Base-by-base conservation (phyloP, 75 land plant species). In the Cunninghamia lanceolata region DNA sequence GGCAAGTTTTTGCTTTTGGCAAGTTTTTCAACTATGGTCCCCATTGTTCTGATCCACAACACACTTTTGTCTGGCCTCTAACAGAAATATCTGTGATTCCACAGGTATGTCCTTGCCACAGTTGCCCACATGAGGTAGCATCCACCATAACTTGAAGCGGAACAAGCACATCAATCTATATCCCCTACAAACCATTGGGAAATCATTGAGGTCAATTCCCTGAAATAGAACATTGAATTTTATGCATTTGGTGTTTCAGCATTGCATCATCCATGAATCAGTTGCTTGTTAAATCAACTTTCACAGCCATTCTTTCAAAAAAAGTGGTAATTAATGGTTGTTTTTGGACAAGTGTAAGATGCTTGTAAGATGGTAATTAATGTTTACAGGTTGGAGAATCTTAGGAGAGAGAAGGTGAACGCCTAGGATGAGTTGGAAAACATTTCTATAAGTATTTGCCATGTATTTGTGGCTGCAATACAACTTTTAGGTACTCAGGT, bases 101-200 rank as follows among this genome's bases (percentile, higher is more conserved):
- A 85, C 30, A 7, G 93, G 94, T 39, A 95, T 84, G 32, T 94
- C 95, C 9, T 85, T 87, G 38, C 91, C 96, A 53, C 89, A 89
- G 34, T 85, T 88, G 19, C 96, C 96, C 86, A 89, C 81, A 28
- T 91, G 54, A 15, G 92, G 94, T 53, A 91, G 91, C 95, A 93
- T 92, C 96, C 95, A 95, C 96, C 96, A 95, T 0, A 95, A 85
- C 84, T 93, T 92, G 85, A 92, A 90, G 39, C 95, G 85, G 68
- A 93, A 95, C 36, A 93, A 89, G 87, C 89, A 91, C 36, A 95
- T 43, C 9, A 93, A 86, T 56, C 93, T 86, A 11, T 73, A 71
- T 9, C 88, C 92, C 89, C 94, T 93, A 91, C 81, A 88, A 76
- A 40, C 83, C 93, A 15, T 73, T 13, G 34, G 1, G 3, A 73